Evolutionary conservation across 106 monocot genomes (phyloP), one percentile per base, ranked within the genome.

Genomic region (Dioscorea alata): DNA sequence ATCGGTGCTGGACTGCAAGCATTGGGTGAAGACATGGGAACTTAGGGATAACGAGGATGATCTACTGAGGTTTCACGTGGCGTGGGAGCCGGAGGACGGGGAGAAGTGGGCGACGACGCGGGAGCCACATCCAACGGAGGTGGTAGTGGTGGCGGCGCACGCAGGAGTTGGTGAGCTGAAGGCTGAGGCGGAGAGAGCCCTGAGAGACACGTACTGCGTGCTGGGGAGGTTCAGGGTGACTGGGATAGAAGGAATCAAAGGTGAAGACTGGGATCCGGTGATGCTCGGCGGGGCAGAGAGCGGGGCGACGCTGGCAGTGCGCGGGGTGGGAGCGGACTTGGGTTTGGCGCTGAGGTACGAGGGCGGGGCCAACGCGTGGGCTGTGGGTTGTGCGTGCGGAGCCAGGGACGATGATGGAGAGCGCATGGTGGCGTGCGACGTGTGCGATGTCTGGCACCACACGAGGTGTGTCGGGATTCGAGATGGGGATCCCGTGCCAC

Each of bases 401-500:
- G 92, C 92, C 4, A 68, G 72, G 67, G 97, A 99, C 58, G 97
- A 90, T 65, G 97, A 99, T 35, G 97, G 97, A 52, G 97, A 99
- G 85, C 73, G 97, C 65, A 99, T 99, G 97, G 86, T 92, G 73
- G 86, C 92, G 1, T 99, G 97, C 71, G 92, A 99, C 57, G 79
- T 74, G 4, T 99, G 97, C 75, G 89, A 87, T 60, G 82, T 85
- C 15, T 99, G 97, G 92, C 92, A 99, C 34, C 97, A 99, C 82
- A 99, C 97, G 10, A 74, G 83, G 21, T 99, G 97, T 71, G 80
- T 75, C 4, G 92, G 92, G 23, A 87, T 99, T n/a, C 71, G 66
- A 10, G 97, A 99, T 16, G 84, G 50, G 4, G 82, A 76, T 49
- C 64, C 71, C 8, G 86, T 90, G 57, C 92, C 97, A 20, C 68